These are phyloP conservation scores for Colletotrichum sidae DNA, from an alignment of 2,329 filamentous ascomycete species.

Conservation along the genomic window DNA sequence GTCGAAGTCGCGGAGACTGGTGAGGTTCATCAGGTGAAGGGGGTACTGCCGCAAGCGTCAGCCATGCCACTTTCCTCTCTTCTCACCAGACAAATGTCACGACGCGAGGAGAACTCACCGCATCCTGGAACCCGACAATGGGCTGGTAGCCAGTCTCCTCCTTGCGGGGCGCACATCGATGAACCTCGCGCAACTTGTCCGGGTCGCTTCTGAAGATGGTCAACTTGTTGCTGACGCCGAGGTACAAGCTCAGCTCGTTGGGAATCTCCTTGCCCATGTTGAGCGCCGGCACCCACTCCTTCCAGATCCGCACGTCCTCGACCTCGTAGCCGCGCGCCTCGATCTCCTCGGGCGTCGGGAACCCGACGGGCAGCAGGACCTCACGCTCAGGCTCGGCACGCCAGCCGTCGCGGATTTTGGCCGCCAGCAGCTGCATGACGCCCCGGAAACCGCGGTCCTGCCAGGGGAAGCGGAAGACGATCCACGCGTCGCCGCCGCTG, in stretches of 20 bases:
- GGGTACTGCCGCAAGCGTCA: conserved; percentile 65
- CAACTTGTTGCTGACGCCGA: conserved; percentile 75
- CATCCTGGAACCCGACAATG: conserved; percentile 76
- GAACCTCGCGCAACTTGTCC: conserved; percentile 66
- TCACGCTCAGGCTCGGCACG: conserved; percentile 69
- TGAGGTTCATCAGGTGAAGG: conserved; percentile 74
- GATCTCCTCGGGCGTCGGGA: conserved; percentile 69
- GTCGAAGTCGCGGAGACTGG: conserved; percentile 72
- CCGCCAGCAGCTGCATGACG: conserved; percentile 55
- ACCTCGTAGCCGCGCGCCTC: conserved; percentile 68
- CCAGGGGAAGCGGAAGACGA: conserved; percentile 77
- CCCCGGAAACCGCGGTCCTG: conserved; percentile 61
- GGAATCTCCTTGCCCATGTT: conserved; percentile 71
- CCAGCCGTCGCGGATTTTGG: conserved; percentile 63
- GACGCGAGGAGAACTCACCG: conserved; percentile 58
- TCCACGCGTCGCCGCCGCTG: conserved; percentile 61
- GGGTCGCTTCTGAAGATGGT: conserved; percentile 77
- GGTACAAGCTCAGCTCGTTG: conserved; percentile 70
- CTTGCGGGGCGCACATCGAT: conserved; percentile 68
- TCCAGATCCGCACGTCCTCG: conserved; percentile 75
- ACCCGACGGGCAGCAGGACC: conserved; percentile 74
- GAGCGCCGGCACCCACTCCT: conserved; percentile 65
- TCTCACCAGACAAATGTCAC: neutral
- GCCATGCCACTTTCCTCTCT: neutral
- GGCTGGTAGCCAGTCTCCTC: conserved; percentile 73